Percentiles rank a stretch among this genome's conserved stretches.
Conservation (phyloP, 176 grass and related monocot genomes). For the Chrysopogon serrulatus region DNA sequence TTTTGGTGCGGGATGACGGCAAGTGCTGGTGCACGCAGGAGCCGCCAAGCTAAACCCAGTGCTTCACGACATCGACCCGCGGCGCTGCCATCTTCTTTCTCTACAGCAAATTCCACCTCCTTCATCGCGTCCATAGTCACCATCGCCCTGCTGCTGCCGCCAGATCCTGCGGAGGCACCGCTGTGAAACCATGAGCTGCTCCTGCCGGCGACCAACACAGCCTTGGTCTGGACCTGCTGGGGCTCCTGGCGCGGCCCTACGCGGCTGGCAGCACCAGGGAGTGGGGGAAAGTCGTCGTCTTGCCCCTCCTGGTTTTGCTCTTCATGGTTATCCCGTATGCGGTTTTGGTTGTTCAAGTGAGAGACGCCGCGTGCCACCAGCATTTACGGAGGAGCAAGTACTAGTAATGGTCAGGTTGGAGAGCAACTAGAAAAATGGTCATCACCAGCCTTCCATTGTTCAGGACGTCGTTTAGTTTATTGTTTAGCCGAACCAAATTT, state of each 20-base stretch:
- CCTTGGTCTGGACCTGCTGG: slow-evolving; percentile 12
- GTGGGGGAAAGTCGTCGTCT: not conserved
- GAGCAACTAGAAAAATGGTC: no score
- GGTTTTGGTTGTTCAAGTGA: not conserved
- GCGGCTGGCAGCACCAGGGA: slow-evolving; percentile 23
- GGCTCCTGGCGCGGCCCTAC: slow-evolving; percentile 34
- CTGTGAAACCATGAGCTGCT: not conserved
- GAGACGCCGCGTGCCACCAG: not conserved
- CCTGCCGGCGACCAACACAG: not conserved
- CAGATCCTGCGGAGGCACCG: not conserved
- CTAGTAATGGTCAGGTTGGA: no score
- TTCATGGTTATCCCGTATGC: not conserved
- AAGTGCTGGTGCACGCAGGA: fast-evolving
- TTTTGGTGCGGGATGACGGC: not conserved
- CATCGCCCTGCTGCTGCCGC: not conserved
- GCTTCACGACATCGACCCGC: not conserved
- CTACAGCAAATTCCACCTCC: not conserved
- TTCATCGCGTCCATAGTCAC: not conserved
- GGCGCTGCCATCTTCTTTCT: not conserved
- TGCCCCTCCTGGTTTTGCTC: not conserved
- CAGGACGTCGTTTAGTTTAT: no score
- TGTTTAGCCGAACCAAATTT: no score
- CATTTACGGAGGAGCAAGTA: no score
- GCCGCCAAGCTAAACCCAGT: not conserved
- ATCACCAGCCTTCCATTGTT: no score